Conservation (phyloP, 2,329 filamentous ascomycete species). For the Xylaria sp. region DNA sequence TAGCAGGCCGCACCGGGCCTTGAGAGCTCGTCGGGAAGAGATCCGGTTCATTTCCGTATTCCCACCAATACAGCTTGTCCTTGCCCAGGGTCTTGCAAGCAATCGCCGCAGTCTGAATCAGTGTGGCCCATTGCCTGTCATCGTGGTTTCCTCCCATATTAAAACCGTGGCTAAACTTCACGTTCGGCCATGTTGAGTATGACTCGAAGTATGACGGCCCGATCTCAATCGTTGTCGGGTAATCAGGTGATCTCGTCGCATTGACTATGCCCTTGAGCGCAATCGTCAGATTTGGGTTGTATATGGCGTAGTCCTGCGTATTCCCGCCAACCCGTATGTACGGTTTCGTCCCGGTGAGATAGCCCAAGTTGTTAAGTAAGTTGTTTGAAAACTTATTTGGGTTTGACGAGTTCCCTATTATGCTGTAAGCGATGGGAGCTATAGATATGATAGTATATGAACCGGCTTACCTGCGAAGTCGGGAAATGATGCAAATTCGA, state of each 20-base stretch:
- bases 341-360: conserved; percentile 66
- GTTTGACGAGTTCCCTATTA: conserved; percentile 52
- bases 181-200: conserved; percentile 65
- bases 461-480: conserved; percentile 49
- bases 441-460: not conserved
- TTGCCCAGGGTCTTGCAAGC: conserved; percentile 65
- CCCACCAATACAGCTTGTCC: conserved; percentile 65
- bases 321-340: conserved; percentile 73
- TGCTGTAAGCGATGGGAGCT: conserved; percentile 21
- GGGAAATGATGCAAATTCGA: conserved; percentile 55
- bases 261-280: conserved; percentile 65
- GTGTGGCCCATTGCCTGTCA: conserved; percentile 58
- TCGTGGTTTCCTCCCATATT: conserved; percentile 66
- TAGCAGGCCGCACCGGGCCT: conserved; percentile 60
- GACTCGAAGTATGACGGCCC: conserved; percentile 72
- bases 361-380: conserved; percentile 65
- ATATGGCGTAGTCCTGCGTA: conserved; percentile 72
- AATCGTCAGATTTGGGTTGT: conserved; percentile 61
- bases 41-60: conserved; percentile 73
- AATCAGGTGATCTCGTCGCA: conserved; percentile 62
- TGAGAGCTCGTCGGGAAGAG: conserved; percentile 64
- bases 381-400: conserved; percentile 71
- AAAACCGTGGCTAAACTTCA: conserved; percentile 70
- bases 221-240: conserved; percentile 69
- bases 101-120: conserved; percentile 64